Evolutionary conservation across 768 basidiomycete species (phyloP), one percentile per base, ranked within the genome.

Genomic region (Calocybe gangraenosa): DNA sequence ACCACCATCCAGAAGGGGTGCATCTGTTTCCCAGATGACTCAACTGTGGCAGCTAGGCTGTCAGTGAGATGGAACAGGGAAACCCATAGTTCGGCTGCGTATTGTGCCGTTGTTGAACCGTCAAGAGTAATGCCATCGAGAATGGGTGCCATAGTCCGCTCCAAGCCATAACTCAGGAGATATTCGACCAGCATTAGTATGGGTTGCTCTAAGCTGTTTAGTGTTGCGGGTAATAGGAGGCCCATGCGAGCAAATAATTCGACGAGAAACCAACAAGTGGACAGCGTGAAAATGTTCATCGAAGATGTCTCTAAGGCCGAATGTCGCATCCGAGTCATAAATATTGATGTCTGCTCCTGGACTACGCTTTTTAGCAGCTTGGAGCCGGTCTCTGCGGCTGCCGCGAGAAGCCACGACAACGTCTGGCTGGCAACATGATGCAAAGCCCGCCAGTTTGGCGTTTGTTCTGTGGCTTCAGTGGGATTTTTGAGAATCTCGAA

Each of bases 11-110:
- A 79, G 49, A 82, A 69, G 4, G 65, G 67, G 53, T 68, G 66
- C 13, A 49, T 46, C 49, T 53, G 35, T 33, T 35, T 55, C 42
- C 45, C 46, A 35, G 31, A 22, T 11, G 44, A 14, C 34, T 39
- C 48, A n/a, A 50, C 53, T 31, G 56, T 42, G 4, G 44, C 25
- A 28, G 48, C 18, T 18, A 51, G 59, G 31, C 54, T 60, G 31
- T 56, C 58, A 20, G 76, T 58, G n/a, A 87, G 54, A 52, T 89
- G 80, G 28, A 87, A 69, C 17, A 92, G 56, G 30, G 77, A 79
- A 38, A 90, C 70, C 93, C 92, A 95, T 14, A 85, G 52, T 54
- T 91, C 84, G 1, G 78, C 71, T 0, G 73, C 68, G 34, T 67
- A 69, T 50, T 74, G 66, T 10, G 67, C 50, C 35, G 74, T 50